Evolutionary conservation across 345 rosid genomes (phyloP).

Genomic region (Orychophragmus violaceus): DNA sequence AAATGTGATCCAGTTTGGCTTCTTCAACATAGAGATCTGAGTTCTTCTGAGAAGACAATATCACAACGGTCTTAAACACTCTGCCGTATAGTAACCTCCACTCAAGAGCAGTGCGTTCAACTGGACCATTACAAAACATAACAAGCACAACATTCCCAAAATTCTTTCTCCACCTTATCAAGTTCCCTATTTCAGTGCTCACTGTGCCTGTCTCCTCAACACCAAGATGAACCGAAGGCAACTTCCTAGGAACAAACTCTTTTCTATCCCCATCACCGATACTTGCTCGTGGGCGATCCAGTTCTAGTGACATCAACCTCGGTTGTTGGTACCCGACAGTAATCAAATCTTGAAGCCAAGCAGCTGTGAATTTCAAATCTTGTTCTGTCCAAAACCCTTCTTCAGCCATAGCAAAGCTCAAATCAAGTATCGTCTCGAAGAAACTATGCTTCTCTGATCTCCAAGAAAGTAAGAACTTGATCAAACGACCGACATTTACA

Average conservation of each 20-base stretch:
- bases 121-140: conserved; percentile 91
- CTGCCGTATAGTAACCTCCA: conserved; percentile 98
- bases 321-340: conserved; percentile 95
- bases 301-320: conserved; percentile 85
- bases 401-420: conserved; percentile 92
- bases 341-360: conserved; percentile 98
- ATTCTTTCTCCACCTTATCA: conserved; percentile 91
- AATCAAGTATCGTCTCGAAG: conserved; percentile 79
- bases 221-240: conserved; percentile 94
- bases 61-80: conserved; percentile 86
- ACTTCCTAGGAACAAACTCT: conserved; percentile 74
- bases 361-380: conserved; percentile 83
- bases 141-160: conserved; percentile 92
- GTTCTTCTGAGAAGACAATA: conserved; percentile 67
- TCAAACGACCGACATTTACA: conserved; percentile 86
- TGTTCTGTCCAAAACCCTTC: conserved; percentile 94
- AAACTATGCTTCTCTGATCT: conserved; percentile 81
- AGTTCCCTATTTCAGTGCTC: conserved; percentile 82
- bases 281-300: conserved; percentile 72
- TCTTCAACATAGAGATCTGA: conserved; percentile 75
- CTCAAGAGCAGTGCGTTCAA: conserved; percentile 89
- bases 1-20: conserved; percentile 63
- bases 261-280: conserved; percentile 92
- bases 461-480: conserved; percentile 79
- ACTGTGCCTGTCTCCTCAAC: conserved; percentile 93